A percentile compares a stretch with the other conserved stretches of the same genome.
Evolutionary conservation across 345 rosid genomes (phyloP).

Genomic region (Excoecaria cochinchinensis): DNA sequence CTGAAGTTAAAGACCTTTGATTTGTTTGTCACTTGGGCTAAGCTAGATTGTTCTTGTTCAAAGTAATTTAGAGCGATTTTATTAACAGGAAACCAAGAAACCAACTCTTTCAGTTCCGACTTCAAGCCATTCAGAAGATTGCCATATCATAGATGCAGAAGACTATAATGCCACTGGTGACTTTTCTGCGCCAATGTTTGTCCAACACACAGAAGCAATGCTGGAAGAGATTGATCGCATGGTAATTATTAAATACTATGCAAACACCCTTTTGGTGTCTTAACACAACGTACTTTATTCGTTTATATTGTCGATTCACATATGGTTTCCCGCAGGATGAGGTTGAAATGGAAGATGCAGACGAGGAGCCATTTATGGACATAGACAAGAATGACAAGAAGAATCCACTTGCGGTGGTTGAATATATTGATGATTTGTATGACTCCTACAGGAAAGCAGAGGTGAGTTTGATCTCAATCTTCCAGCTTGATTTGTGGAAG

Average conservation of each 20-base stretch:
- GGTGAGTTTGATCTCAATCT: conserved; percentile 38
- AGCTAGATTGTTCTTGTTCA: not conserved
- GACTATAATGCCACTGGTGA: conserved; percentile 39
- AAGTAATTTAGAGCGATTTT: not conserved
- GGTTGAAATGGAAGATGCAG: conserved; percentile 80
- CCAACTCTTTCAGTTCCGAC: conserved; percentile 20
- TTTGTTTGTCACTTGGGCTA: not conserved
- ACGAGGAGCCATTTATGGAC: conserved; percentile 53
- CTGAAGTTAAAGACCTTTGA: not conserved
- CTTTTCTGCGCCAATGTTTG: conserved; percentile 70
- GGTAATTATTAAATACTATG: conserved; percentile 38
- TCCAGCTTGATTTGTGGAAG: not conserved
- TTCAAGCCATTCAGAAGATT: conserved; percentile 34
- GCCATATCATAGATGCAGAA: conserved; percentile 49
- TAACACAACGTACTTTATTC: not conserved
- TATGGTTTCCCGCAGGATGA: conserved; percentile 53
- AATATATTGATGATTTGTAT: conserved; percentile 72
- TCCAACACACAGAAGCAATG: conserved; percentile 88
- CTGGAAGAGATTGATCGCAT: conserved; percentile 80
- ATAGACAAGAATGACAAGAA: conserved; percentile 69
- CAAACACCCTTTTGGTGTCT: not conserved
- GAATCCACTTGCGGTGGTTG: conserved; percentile 75
- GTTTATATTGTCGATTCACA: not conserved
- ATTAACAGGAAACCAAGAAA: conserved; percentile 49
- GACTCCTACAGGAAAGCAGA: conserved; percentile 68